phyloP scores from a whole-genome alignment of 495 filamentous ascomycete genomes.

The Penicillium ucsense region DNA sequence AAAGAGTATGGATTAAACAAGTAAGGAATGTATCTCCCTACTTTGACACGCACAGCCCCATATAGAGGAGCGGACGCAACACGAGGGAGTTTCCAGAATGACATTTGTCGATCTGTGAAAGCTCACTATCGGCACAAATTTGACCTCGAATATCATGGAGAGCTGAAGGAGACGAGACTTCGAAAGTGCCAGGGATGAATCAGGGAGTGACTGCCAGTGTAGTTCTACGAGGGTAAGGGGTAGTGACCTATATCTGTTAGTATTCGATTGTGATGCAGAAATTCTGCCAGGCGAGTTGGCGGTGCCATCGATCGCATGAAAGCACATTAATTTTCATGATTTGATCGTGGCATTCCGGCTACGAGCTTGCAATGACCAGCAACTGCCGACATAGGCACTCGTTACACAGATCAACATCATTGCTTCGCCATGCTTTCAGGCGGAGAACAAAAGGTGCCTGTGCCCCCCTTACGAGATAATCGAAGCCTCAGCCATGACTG shows the following conservation, averaged over 20 bases:
- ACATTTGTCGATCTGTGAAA: constrained; percentile 21
- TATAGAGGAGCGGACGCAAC: constrained; percentile 34
- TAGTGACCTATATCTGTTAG: neutral
- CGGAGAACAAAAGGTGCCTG: neutral
- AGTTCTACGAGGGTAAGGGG: neutral
- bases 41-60: constrained; percentile 43
- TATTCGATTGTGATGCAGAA: neutral
- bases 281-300: too few species aligned
- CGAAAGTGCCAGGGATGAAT: constrained; percentile 30
- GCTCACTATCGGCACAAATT: constrained; percentile 32
- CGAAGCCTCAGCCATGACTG: constrained; percentile 1
- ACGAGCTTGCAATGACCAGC: neutral
- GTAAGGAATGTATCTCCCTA: constrained; percentile 37
- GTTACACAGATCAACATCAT: too few species aligned
- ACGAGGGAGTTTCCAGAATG: constrained; percentile 33
- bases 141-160: constrained; percentile 43
- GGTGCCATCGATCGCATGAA: neutral
- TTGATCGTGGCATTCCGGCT: neutral
- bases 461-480: neutral
- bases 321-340: constrained; percentile 1
- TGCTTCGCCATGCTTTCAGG: neutral
- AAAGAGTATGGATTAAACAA: too few species aligned
- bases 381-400: neutral
- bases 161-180: constrained; percentile 38
- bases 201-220: neutral